These are phyloP conservation scores for Camillea tinctor DNA, from an alignment of 2,329 filamentous ascomycete genomes.

Conservation along the genomic window DNA sequence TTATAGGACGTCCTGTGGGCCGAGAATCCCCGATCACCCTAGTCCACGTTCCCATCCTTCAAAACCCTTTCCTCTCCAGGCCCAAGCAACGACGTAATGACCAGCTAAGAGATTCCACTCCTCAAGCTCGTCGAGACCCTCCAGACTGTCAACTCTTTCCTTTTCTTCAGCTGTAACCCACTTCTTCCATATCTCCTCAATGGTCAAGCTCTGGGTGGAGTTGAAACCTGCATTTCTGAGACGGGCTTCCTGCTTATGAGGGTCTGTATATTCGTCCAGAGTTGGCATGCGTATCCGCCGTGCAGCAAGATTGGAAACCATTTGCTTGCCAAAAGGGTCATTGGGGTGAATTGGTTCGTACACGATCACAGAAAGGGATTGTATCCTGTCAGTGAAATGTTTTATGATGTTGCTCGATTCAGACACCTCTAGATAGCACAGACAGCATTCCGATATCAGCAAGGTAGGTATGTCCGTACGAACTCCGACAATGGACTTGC, in stretches of 20 bases:
- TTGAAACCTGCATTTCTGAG: constrained; percentile 66
- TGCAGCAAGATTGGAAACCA: constrained; percentile 84
- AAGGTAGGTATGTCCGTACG: constrained; percentile 69
- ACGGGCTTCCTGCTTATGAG: constrained; percentile 66
- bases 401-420: constrained; percentile 63
- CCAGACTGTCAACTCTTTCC: constrained; percentile 72
- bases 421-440: constrained; percentile 76
- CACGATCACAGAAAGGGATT: constrained; percentile 60
- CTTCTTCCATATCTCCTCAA: constrained; percentile 65
- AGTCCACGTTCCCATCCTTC: constrained; percentile 18
- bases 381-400: constrained; percentile 58
- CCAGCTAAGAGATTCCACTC: constrained; percentile 85
- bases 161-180: constrained; percentile 75
- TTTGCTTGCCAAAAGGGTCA: constrained; percentile 86
- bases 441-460: constrained; percentile 90
- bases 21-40: neutral
- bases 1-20: neutral
- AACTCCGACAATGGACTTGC: constrained; percentile 42
- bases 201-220: constrained; percentile 40
- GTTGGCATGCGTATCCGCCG: constrained; percentile 84
- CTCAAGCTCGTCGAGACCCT: constrained; percentile 93
- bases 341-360: constrained; percentile 87
- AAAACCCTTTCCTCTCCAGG: constrained; percentile 60
- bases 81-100: constrained; percentile 92
- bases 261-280: constrained; percentile 67